A percentile compares a stretch with the other conserved stretches of the same genome.
Conservation (phyloP, 1,284 basidiomycete species). For the Boletus subluridellus region DNA sequence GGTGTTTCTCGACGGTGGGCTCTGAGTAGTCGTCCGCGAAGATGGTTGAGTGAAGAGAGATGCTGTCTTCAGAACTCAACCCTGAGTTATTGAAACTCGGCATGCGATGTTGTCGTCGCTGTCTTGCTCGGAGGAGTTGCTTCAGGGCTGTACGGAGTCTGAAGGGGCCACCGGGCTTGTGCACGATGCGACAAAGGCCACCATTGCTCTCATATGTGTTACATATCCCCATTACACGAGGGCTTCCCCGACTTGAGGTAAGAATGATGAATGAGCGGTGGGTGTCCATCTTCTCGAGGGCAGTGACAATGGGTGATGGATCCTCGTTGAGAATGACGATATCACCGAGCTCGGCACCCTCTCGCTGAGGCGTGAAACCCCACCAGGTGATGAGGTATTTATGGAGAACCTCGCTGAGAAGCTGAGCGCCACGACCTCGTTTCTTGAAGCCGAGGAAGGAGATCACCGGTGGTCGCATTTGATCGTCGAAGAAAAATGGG, state of each 20-base stretch:
- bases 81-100: conserved; percentile 14
- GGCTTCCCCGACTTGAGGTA: conserved; percentile 66
- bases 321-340: conserved; percentile 86
- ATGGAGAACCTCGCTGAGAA: conserved; percentile 61
- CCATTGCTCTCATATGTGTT: conserved; percentile 76
- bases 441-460: conserved; percentile 74
- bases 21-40: conserved; percentile 27
- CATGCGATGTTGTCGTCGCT: conserved; percentile 31
- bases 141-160: conserved; percentile 68
- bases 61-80: conserved; percentile 26
- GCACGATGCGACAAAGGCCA: conserved; percentile 81
- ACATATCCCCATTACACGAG: conserved; percentile 58
- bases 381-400: conserved; percentile 75
- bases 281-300: conserved; percentile 57
- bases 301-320: conserved; percentile 52
- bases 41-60: conserved; percentile 33
- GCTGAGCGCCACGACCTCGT: conserved; percentile 63
- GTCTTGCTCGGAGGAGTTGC: conserved; percentile 61
- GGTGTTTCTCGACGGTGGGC: conserved; percentile 14
- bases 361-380: conserved; percentile 60
- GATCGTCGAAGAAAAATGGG: conserved; percentile 47
- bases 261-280: conserved; percentile 70
- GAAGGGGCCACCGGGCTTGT: conserved; percentile 87
- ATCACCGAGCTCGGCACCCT: conserved; percentile 54
- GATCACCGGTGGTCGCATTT: conserved; percentile 50